Percentiles rank a stretch among this genome's conserved stretches.
These are phyloP conservation scores for Aspergillus piperis DNA, from an alignment of 2,329 filamentous ascomycete species.

Conservation along the genomic window DNA sequence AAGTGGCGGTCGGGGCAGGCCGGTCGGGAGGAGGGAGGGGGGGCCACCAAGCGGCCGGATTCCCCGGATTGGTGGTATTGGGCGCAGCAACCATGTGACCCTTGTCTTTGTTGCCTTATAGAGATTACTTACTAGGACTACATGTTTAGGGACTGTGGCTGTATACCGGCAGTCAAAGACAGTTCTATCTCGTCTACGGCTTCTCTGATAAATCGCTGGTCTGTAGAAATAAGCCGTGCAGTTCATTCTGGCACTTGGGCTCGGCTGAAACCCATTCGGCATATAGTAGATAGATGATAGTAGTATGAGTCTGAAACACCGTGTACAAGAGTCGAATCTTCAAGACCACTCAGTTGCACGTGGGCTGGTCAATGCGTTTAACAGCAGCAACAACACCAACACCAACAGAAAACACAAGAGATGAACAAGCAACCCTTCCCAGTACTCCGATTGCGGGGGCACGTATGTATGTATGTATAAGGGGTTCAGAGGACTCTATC, in stretches of 20 bases:
- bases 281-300: neutral
- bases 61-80: neutral
- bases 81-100: too few relatives aligned
- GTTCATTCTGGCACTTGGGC: neutral
- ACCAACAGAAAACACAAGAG: constrained; percentile 6
- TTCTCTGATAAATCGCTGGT: too few relatives aligned
- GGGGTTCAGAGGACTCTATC: neutral
- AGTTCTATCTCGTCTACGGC: too few relatives aligned
- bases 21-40: neutral
- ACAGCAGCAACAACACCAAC: neutral
- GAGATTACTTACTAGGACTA: too few relatives aligned
- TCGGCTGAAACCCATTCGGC: neutral
- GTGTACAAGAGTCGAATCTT: neutral
- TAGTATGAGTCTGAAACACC: neutral
- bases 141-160: too few relatives aligned
- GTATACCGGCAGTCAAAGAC: too few relatives aligned
- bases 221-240: too few relatives aligned
- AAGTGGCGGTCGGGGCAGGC: neutral
- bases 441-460: neutral
- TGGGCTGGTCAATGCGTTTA: neutral
- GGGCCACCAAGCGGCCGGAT: neutral
- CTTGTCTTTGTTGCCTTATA: too few relatives aligned
- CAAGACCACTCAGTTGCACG: neutral
- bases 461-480: neutral
- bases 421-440: constrained; percentile 4